Evolutionary conservation across 2,329 filamentous ascomycete genomes (phyloP).

Genomic region (Macroventuria anomochaeta): DNA sequence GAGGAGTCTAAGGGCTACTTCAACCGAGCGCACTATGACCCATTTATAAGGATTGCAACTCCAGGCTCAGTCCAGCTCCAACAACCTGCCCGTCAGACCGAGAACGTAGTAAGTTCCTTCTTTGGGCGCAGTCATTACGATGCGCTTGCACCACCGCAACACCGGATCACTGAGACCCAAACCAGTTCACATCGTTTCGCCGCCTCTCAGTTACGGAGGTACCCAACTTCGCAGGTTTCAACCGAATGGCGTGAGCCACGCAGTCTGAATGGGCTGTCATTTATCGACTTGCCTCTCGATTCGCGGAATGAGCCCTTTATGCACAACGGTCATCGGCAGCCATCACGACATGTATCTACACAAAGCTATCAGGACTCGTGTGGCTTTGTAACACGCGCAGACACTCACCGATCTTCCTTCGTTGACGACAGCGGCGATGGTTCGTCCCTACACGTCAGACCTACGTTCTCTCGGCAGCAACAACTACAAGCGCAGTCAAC

Average conservation of each 20-base stretch:
- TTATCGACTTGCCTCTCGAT: conserved; percentile 42
- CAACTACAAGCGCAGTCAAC: conserved; percentile 8
- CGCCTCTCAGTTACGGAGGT: conserved; percentile 35
- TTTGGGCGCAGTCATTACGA: conserved; percentile 37
- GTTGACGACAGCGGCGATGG: conserved; percentile 15
- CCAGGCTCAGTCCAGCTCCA: not conserved
- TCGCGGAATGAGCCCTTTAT: conserved; percentile 25
- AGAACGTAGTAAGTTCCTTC: conserved; percentile 51
- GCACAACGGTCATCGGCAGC: not conserved
- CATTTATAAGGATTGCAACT: not conserved
- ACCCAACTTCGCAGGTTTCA: conserved; percentile 9
- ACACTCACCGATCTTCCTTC: conserved; percentile 8
- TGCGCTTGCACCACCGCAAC: conserved; percentile 18
- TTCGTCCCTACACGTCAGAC: conserved; percentile 2
- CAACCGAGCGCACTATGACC: conserved; percentile 12
- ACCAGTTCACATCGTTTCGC: conserved; percentile 38
- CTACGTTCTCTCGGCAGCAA: conserved; percentile 8
- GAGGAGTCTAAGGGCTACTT: conserved; percentile 9
- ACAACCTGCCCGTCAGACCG: conserved; percentile 24
- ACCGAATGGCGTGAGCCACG: conserved; percentile 31
- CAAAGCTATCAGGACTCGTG: conserved; percentile 17
- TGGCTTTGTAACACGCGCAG: conserved; percentile 24
- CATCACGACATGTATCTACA: conserved; percentile 1
- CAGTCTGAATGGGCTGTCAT: conserved; percentile 46
- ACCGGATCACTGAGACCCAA: conserved; percentile 34